Evolutionary conservation across 2,329 filamentous ascomycete genomes (phyloP).

Genomic region (Pseudofabraea citricarpa): DNA sequence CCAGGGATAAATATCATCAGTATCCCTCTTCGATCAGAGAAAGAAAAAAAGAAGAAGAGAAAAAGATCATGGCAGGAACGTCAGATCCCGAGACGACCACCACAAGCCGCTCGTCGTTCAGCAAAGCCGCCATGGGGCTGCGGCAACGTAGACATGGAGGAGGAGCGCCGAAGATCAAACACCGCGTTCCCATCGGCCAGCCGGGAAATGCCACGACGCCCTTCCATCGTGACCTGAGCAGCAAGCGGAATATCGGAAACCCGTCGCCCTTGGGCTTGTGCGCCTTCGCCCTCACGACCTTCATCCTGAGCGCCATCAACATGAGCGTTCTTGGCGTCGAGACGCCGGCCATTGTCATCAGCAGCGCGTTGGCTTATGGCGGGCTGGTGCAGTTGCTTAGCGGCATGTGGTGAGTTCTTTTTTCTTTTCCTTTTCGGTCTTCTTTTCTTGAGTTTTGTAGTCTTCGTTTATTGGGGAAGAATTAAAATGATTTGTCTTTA

Average conservation of each 20-base stretch:
- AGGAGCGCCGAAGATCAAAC: neutral
- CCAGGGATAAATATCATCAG: no score
- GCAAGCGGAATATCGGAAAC: constrained; percentile 55
- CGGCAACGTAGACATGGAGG: neutral
- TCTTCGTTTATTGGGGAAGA: no score
- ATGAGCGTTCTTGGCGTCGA: constrained; percentile 56
- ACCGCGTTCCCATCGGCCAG: neutral
- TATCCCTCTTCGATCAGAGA: no score
- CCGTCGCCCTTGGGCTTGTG: constrained; percentile 48
- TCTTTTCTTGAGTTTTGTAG: no score
- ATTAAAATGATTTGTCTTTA: no score
- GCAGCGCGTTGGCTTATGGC: constrained; percentile 69
- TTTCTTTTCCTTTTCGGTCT: no score
- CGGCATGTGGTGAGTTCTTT: constrained; percentile 80
- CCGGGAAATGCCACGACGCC: neutral
- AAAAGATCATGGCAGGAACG: no score
- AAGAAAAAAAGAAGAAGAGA: no score
- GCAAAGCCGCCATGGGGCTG: neutral
- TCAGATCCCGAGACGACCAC: no score
- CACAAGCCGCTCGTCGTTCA: no score
- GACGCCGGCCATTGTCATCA: constrained; percentile 61
- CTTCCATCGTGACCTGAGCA: neutral
- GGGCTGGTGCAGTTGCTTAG: constrained; percentile 74
- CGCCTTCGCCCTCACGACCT: constrained; percentile 79
- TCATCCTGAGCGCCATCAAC: constrained; percentile 73